A percentile compares a stretch with the other conserved stretches of the same genome.
These are phyloP conservation scores for Rhodocollybia butyracea DNA, from an alignment of 768 basidiomycete genomes.

Conservation along the genomic window DNA sequence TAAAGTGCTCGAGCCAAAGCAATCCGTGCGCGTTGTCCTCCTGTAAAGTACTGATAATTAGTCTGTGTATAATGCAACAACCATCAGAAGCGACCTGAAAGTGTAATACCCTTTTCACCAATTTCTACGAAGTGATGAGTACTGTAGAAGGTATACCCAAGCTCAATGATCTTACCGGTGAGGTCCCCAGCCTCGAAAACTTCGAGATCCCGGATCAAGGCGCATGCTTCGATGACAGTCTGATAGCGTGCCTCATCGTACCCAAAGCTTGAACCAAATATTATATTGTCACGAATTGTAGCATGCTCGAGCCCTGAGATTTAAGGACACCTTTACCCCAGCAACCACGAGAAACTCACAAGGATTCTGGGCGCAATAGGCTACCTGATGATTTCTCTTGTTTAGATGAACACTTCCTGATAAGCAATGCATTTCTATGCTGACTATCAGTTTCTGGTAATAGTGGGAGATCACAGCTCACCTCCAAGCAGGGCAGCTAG, in stretches of 20 bases:
- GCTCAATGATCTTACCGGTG: conserved; percentile 44
- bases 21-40: conserved; percentile 71
- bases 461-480: conserved; percentile 22
- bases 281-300: conserved; percentile 77
- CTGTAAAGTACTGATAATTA: no score
- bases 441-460: background rate
- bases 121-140: conserved; percentile 43
- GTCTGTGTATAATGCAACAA: no score
- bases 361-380: conserved; percentile 67
- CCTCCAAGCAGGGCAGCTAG: conserved; percentile 67
- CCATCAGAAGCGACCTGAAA: conserved; percentile 45
- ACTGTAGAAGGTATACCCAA: background rate
- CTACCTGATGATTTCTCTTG: conserved; percentile 57
- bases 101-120: conserved; percentile 72
- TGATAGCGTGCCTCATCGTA: conserved; percentile 65
- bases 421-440: conserved; percentile 55
- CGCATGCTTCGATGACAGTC: conserved; percentile 70
- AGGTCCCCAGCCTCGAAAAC: conserved; percentile 75
- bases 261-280: conserved; percentile 62
- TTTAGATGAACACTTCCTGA: conserved; percentile 51
- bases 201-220: conserved; percentile 65
- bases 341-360: conserved; percentile 34
- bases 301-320: conserved; percentile 71
- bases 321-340: conserved; percentile 17
- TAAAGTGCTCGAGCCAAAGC: conserved; percentile 81